A percentile compares a stretch with the other conserved stretches of the same genome.
Conservation (phyloP, 306 rosid species). For the Morella rubra region DNA sequence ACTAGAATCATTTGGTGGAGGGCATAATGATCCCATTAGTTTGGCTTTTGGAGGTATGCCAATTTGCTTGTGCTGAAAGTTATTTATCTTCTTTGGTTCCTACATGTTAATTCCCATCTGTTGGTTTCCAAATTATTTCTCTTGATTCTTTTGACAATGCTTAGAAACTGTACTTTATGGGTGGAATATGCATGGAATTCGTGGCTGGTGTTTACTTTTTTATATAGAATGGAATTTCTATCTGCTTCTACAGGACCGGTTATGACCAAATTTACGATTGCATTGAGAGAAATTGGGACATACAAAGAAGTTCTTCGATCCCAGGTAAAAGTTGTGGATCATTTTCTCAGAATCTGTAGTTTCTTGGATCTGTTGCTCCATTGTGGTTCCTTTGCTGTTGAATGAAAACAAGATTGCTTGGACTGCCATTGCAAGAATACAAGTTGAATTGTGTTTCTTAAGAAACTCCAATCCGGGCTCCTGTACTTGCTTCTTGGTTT, state of each 20-base stretch:
- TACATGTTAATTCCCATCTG: slow-evolving; percentile 2
- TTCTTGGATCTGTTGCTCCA: not conserved
- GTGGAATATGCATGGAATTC: slow-evolving; percentile 16
- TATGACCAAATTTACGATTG: slow-evolving; percentile 98
- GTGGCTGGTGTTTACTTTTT: slow-evolving; percentile 14
- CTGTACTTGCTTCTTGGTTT: not conserved
- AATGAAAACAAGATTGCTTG: not conserved
- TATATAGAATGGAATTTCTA: slow-evolving; percentile 29
- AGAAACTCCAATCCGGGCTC: slow-evolving; percentile 10
- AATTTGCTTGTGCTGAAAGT: slow-evolving; percentile 4
- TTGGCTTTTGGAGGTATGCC: slow-evolving; percentile 95
- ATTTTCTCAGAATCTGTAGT: not conserved
- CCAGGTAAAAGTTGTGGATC: slow-evolving; percentile 53
- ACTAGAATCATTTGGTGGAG: slow-evolving; percentile 94
- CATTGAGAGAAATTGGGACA: slow-evolving; percentile 97
- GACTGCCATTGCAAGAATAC: not conserved
- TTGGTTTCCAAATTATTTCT: not conserved
- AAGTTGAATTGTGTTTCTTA: not conserved
- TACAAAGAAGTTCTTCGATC: slow-evolving; percentile 99
- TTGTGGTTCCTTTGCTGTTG: not conserved
- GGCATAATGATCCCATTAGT: slow-evolving; percentile 98
- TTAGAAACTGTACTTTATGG: not conserved
- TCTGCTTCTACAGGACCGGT: slow-evolving; percentile 71
- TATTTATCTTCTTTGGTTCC: slow-evolving; percentile 2
- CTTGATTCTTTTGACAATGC: slow-evolving; percentile 8